Evolutionary conservation across 2,329 filamentous ascomycete genomes (phyloP), one percentile per base, ranked within the genome.

Genomic region (Lecanicillium sp.): DNA sequence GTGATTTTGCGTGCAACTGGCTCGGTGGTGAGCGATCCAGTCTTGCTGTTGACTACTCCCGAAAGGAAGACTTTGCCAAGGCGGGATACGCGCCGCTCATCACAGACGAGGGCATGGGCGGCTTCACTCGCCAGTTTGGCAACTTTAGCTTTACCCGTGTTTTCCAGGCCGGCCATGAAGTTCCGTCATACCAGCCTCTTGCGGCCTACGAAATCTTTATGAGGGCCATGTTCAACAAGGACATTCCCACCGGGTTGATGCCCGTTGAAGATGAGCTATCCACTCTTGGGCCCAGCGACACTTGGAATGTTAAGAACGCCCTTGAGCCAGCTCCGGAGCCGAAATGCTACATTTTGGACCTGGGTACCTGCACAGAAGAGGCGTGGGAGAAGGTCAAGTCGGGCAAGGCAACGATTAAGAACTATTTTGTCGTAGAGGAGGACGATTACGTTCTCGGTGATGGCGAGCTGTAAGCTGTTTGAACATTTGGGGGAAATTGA

Each of bases 41-140:
- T 4, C 65, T 86, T 3, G 70, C 74, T 2, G 62, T 86, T 0
- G 65, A 73, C n/a, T 67, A 71, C 15, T 60, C 66, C 19, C 58
- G 68, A 35, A 53, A 58, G 5, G 45, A 52, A 22, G 48, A 57
- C n/a, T 78, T 81, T 45, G 58, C 65, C 0, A 56, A 56, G 2
- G 78, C 85, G 0, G 84, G 83, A 1, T 92, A 90, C 55, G 73
- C 75, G 1, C 75, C 80, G 3, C 74, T 92, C 43, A 60, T 77
- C 7, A 76, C 83, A 9, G 79, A 82, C 46, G 69, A 67, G 12
- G 67, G 70, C 12, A 73, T 77, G 51, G 80, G 71, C 30, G 85
- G 85, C 15, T 71, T 77, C 41, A 83, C 85, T 0, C 73, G 85
- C 5, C 84, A 90, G 56, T 80, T 76, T 48, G 85, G 82, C 9